Percentiles rank a stretch among this genome's conserved stretches.
phyloP scores from a whole-genome alignment of 75 land plant species.

The Cupressus sempervirens region DNA sequence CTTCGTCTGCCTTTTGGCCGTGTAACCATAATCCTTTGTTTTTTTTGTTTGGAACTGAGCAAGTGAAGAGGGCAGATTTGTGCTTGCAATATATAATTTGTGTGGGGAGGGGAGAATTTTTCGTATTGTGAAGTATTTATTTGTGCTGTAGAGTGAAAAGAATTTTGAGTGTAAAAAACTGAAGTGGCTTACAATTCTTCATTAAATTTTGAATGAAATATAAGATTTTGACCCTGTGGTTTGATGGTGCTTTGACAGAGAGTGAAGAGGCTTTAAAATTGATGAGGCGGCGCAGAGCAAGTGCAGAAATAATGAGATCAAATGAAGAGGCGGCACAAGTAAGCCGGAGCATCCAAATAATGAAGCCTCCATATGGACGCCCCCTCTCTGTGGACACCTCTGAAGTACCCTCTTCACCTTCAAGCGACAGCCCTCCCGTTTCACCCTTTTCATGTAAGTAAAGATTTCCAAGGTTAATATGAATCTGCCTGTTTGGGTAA shows the following conservation, averaged over 20 bases:
- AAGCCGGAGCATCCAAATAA: slow-evolving; percentile 28
- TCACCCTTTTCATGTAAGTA: slow-evolving; percentile 3
- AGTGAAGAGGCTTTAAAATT: background rate
- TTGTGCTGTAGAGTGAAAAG: too few species aligned
- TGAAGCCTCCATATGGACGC: slow-evolving; percentile 6
- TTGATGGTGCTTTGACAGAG: background rate
- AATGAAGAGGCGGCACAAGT: slow-evolving; percentile 15
- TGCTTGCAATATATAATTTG: too few species aligned
- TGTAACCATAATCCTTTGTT: too few species aligned
- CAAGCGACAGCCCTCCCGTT: background rate
- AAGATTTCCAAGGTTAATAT: background rate
- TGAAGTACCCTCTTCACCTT: background rate
- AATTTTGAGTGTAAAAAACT: too few species aligned
- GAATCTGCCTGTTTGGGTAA: too few species aligned
- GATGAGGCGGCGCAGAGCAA: background rate
- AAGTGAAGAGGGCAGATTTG: too few species aligned
- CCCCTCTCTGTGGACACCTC: background rate
- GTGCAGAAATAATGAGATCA: background rate
- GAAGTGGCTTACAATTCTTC: too few species aligned
- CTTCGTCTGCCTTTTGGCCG: too few species aligned
- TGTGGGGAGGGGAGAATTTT: too few species aligned
- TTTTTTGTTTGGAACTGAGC: too few species aligned
- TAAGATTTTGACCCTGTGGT: background rate
- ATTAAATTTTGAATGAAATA: too few species aligned
- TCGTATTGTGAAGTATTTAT: too few species aligned